Conservation (phyloP, 2,329 filamentous ascomycete species). For the Plenodomus tracheiphilus region DNA sequence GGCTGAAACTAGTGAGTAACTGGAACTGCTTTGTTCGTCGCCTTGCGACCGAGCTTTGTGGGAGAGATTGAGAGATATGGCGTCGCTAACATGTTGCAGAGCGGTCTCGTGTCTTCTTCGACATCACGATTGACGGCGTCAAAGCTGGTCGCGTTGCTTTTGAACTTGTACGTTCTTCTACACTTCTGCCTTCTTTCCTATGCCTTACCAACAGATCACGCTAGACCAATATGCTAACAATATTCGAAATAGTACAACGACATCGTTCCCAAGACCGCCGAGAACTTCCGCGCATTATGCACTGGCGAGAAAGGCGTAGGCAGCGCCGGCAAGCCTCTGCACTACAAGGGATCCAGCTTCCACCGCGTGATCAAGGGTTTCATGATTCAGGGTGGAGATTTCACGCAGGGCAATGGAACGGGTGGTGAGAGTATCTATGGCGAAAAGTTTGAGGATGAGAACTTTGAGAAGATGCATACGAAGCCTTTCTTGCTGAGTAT, state of each 20-base stretch:
- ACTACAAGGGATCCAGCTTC: constrained; percentile 91
- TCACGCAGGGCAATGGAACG: constrained; percentile 91
- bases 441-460: constrained; percentile 96
- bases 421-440: constrained; percentile 98
- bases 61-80: background rate
- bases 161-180: constrained; percentile 67
- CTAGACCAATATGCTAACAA: too few species aligned
- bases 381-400: constrained; percentile 98
- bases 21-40: background rate
- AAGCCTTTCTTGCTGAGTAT: constrained; percentile 93
- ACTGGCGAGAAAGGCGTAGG: constrained; percentile 91
- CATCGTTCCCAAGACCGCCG: constrained; percentile 88
- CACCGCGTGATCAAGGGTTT: constrained; percentile 98
- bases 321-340: constrained; percentile 79
- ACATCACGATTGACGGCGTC: constrained; percentile 78
- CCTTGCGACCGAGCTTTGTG: background rate
- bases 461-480: constrained; percentile 89
- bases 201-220: too few species aligned
- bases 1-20: constrained; percentile 28
- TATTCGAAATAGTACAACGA: constrained; percentile 45
- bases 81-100: constrained; percentile 38
- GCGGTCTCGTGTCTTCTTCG: constrained; percentile 87
- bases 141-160: constrained; percentile 79
- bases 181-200: too few species aligned
- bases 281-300: constrained; percentile 94